phyloP scores from a whole-genome alignment of 345 rosid species.

The Cochlearia excelsa region DNA sequence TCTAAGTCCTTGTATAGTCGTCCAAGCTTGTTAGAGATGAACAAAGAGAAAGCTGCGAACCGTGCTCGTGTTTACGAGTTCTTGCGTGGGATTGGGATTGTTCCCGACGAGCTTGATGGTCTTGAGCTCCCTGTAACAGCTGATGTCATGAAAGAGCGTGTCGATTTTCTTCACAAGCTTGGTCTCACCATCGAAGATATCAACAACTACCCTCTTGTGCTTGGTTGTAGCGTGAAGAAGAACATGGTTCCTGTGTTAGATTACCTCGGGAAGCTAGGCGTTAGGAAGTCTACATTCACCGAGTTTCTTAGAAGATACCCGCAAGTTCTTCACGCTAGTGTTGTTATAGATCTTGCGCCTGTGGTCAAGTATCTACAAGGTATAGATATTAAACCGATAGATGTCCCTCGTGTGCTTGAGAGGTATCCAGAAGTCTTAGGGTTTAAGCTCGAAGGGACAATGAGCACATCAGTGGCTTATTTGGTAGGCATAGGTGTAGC shows the following conservation, averaged over 20 bases:
- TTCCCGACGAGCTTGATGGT: conserved; percentile 81
- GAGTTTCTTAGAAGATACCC: conserved; percentile 79
- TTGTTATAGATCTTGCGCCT: conserved; percentile 87
- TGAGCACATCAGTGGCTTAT: conserved; percentile 95
- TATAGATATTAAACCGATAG: conserved; percentile 73
- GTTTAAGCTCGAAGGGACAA: conserved; percentile 93
- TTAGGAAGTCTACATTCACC: conserved; percentile 74
- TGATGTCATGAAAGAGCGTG: conserved; percentile 79
- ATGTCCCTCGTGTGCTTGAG: conserved; percentile 85
- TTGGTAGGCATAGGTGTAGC: conserved; percentile 83
- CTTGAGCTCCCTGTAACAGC: conserved; percentile 86
- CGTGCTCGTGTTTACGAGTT: conserved; percentile 78
- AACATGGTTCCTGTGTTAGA: conserved; percentile 94
- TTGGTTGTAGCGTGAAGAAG: conserved; percentile 96
- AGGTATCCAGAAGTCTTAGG: conserved; percentile 85
- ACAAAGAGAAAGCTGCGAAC: conserved; percentile 60
- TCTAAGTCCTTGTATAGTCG: conserved; percentile 58
- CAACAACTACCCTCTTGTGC: conserved; percentile 85
- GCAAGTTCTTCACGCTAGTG: conserved; percentile 82
- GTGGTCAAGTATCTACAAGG: conserved; percentile 93
- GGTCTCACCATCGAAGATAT: conserved; percentile 82
- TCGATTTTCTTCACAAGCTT: conserved; percentile 70
- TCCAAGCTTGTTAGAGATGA: conserved; percentile 69
- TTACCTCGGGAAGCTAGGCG: conserved; percentile 88
- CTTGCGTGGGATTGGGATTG: conserved; percentile 59